phyloP scores from a whole-genome alignment of 2,329 filamentous ascomycete genomes.

The Camillea tinctor region DNA sequence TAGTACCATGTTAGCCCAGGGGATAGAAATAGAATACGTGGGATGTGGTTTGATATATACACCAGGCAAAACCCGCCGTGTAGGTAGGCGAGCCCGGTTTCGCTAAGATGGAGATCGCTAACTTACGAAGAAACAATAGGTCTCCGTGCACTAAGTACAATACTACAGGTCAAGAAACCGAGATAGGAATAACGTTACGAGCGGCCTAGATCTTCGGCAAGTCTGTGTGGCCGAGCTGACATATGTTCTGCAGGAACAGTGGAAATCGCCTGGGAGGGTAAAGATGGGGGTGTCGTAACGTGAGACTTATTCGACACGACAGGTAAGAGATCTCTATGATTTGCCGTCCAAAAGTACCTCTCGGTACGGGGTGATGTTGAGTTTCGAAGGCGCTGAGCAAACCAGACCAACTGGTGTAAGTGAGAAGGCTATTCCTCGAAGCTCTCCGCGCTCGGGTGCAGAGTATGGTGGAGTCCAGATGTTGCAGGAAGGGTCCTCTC shows the following conservation, averaged over 20 bases:
- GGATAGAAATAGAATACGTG: neutral
- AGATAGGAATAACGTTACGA: constrained; percentile 23
- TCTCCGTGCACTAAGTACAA: constrained; percentile 25
- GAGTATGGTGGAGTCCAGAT: constrained; percentile 9
- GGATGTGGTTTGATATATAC: constrained; percentile 11
- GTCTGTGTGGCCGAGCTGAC: constrained; percentile 25
- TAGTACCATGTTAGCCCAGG: constrained; percentile 3
- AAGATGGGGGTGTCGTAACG: constrained; percentile 4
- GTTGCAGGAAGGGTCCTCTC: constrained; percentile 4
- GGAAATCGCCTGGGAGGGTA: constrained; percentile 19
- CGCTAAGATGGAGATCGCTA: constrained; percentile 23
- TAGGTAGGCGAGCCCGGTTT: constrained; percentile 9
- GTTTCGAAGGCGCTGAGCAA: constrained; percentile 27
- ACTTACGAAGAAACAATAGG: constrained; percentile 25
- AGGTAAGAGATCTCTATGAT: constrained; percentile 26
- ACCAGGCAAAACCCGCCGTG: constrained; percentile 3
- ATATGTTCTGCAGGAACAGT: constrained; percentile 22
- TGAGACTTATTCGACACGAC: constrained; percentile 5
- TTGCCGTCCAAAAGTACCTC: constrained; percentile 33
- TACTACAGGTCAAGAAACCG: constrained; percentile 20
- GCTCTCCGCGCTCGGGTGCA: constrained; percentile 21
- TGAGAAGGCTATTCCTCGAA: constrained; percentile 14
- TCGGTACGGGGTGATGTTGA: constrained; percentile 30
- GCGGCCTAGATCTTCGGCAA: constrained; percentile 22
- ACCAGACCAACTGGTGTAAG: constrained; percentile 5